Conservation (phyloP, 495 filamentous ascomycete species). For the Talaromyces stipitatus region DNA sequence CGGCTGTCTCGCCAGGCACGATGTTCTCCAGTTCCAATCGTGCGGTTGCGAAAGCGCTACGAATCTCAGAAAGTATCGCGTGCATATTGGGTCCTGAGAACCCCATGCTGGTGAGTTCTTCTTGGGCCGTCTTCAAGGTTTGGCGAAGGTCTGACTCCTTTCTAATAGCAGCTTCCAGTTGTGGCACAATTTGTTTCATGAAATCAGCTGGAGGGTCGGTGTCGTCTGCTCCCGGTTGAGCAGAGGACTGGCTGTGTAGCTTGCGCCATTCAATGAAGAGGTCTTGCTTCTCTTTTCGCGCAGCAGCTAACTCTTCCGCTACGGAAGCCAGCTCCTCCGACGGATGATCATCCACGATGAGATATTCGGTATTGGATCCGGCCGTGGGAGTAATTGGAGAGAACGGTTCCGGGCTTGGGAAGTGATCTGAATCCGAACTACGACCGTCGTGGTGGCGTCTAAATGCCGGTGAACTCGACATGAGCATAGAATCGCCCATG, state of each 20-base stretch:
- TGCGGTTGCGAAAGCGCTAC: slow-evolving; percentile 52
- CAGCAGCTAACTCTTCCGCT: slow-evolving; percentile 25
- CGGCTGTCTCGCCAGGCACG: no score
- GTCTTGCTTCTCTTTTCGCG: slow-evolving; percentile 28
- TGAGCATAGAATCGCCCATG: neutral
- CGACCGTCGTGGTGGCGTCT: neutral
- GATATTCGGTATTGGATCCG: slow-evolving; percentile 11
- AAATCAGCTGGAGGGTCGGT: slow-evolving; percentile 27
- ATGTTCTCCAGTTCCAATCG: slow-evolving; percentile 57
- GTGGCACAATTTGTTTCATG: slow-evolving; percentile 24
- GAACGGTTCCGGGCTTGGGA: neutral
- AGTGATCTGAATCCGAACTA: neutral
- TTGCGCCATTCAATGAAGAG: slow-evolving; percentile 34
- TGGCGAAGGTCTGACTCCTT: slow-evolving; percentile 27
- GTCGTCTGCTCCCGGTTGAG: slow-evolving; percentile 18
- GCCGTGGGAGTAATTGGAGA: neutral
- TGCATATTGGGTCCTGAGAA: slow-evolving; percentile 42
- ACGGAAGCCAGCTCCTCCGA: slow-evolving; percentile 19
- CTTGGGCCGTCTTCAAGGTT: slow-evolving; percentile 30
- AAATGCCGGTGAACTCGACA: neutral
- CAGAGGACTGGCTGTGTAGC: slow-evolving; percentile 10
- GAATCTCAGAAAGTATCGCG: slow-evolving; percentile 46
- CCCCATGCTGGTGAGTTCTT: slow-evolving; percentile 43
- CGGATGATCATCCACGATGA: slow-evolving; percentile 5
- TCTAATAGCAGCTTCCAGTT: slow-evolving; percentile 25